These are phyloP conservation scores for Pestalotiopsis sp. DNA, from an alignment of 2,329 filamentous ascomycete genomes.

Conservation along the genomic window DNA sequence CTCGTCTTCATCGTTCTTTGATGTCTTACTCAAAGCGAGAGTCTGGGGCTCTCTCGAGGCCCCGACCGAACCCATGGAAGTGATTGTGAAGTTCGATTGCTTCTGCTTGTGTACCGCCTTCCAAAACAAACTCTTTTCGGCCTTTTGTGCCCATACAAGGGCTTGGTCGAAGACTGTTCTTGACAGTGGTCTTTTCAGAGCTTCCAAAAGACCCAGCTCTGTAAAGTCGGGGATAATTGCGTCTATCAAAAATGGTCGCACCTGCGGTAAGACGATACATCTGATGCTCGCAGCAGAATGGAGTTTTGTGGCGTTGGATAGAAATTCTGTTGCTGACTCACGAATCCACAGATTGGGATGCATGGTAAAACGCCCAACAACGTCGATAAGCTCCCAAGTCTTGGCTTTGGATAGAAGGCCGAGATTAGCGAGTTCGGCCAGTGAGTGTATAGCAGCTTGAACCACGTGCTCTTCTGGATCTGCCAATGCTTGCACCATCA, in stretches of 20 bases:
- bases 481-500: conserved; percentile 93
- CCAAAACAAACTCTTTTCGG: conserved; percentile 87
- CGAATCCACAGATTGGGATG: conserved; percentile 96
- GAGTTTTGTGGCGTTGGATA: conserved; percentile 75
- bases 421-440: conserved; percentile 85
- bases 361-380: conserved; percentile 82
- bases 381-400: conserved; percentile 85
- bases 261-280: conserved; percentile 80
- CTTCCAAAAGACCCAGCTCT: conserved; percentile 76
- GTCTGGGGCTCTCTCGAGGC: conserved; percentile 58
- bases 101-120: conserved; percentile 72
- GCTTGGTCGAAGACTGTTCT: conserved; percentile 84
- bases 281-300: conserved; percentile 79
- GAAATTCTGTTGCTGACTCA: conserved; percentile 83
- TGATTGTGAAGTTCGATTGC: conserved; percentile 65
- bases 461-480: conserved; percentile 95
- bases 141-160: conserved; percentile 80
- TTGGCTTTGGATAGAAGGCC: conserved; percentile 85
- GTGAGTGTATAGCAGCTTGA: conserved; percentile 83
- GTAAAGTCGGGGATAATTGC: conserved; percentile 67
- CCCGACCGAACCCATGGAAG: conserved; percentile 57
- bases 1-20: conserved; percentile 90
- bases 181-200: conserved; percentile 79
- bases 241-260: conserved; percentile 81
- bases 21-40: conserved; percentile 63